Evolutionary conservation across 225 moss, liverwort and hornwort species (phyloP), one percentile per base, ranked within the genome.

Genomic region (Lunularia cruciata): DNA sequence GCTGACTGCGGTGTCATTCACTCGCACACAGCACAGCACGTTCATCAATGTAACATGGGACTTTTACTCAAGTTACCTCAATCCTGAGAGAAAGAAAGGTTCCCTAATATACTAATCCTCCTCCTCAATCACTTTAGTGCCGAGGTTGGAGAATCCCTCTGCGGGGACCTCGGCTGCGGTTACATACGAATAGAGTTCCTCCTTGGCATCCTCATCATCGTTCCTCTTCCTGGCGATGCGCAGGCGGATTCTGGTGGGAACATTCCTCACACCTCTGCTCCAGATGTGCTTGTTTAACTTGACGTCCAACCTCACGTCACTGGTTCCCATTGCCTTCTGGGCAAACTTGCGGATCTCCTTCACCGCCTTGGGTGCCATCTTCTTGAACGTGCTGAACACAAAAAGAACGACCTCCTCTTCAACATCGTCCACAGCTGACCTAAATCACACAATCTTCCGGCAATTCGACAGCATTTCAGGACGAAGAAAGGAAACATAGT

Each of bases 331-430:
- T 5, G 72, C 72, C 60, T 77, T 77, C 6, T 67, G 67, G 49
- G 72, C 65, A 23, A 77, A 77, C 59, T 77, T 77, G 30, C 76
- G 65, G 49, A 77, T 71, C 52, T 77, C 76, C 77, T 72, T 77
- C 32, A 77, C 72, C 25, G 77, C 77, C 67, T 77, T 77, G 2
- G 77, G 77, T n/a, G 77, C 77, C 77, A 67, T 77, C 67, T 77
- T 77, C 61, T 77, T 72, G 54, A 77, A 77, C 4, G 77, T 77
- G 53, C 60, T 70, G 69, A 8, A 13, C 0, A 47, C 36, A 33
- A 18, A 38, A 12, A 13, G 13, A 11, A 2, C 5, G 4, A n/a
- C n/a, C n/a, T n/a, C n/a, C n/a, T n/a, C n/a, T n/a, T n/a, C n/a
- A n/a, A n/a, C n/a, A n/a, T n/a, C n/a, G n/a, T n/a, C n/a, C n/a